Percentiles rank a stretch among this genome's conserved stretches.
Conservation (phyloP, 108 stramenopile genomes). For the Cyclotella sp. region DNA sequence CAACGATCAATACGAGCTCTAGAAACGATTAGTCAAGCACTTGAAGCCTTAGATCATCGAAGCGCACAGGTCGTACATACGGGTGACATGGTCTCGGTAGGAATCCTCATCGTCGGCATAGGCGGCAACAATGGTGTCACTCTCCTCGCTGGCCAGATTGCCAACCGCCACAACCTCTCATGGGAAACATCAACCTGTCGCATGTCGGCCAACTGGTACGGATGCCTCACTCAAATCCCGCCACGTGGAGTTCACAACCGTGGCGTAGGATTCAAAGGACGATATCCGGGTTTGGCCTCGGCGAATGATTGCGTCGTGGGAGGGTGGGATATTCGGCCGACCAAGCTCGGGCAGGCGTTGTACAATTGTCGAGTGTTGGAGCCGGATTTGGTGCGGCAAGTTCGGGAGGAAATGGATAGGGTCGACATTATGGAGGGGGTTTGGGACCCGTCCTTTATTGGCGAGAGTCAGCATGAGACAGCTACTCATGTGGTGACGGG, state of each 20-base stretch:
- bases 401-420: conserved; percentile 68
- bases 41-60: no score
- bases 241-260: conserved; percentile 53
- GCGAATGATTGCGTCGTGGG: conserved; percentile 56
- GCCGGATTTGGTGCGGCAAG: conserved; percentile 82
- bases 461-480: conserved; percentile 62
- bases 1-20: no score
- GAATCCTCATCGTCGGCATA: conserved; percentile 82
- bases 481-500: conserved; percentile 61
- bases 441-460: conserved; percentile 81
- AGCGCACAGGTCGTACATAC: not conserved
- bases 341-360: conserved; percentile 76
- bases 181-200: conserved; percentile 62
- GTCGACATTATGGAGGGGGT: conserved; percentile 69
- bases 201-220: conserved; percentile 70
- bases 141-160: conserved; percentile 74
- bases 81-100: conserved; percentile 29
- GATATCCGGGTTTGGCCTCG: conserved; percentile 50
- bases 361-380: conserved; percentile 79
- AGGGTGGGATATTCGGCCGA: conserved; percentile 76
- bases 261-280: conserved; percentile 60
- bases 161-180: conserved; percentile 60
- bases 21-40: no score
- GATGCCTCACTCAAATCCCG: conserved; percentile 82
- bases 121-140: conserved; percentile 89